A percentile compares a stretch with the other conserved stretches of the same genome.
These are phyloP conservation scores for Talaromyces rugulosus DNA, from an alignment of 2,329 filamentous ascomycete species.

Conservation along the genomic window DNA sequence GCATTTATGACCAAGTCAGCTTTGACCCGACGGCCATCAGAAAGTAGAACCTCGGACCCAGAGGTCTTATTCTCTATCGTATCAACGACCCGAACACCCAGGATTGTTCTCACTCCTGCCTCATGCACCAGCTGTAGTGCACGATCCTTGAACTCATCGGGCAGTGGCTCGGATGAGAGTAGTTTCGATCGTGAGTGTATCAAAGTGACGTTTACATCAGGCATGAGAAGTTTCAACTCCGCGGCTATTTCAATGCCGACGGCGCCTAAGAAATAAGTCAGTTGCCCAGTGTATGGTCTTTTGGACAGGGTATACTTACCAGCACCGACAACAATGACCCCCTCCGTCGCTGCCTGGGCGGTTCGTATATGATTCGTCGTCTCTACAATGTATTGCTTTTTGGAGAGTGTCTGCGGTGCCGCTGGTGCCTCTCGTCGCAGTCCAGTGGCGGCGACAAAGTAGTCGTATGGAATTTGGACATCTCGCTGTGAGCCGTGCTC, in stretches of 20 bases:
- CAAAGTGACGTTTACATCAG: slow-evolving; percentile 63
- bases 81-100: slow-evolving; percentile 55
- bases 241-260: slow-evolving; percentile 80
- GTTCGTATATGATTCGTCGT: slow-evolving; percentile 56
- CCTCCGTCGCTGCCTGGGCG: slow-evolving; percentile 50
- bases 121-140: slow-evolving; percentile 57
- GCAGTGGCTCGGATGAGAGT: slow-evolving; percentile 68
- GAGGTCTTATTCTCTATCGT: slow-evolving; percentile 22
- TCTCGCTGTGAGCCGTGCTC: neutral
- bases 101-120: slow-evolving; percentile 60
- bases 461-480: slow-evolving; percentile 57
- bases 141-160: slow-evolving; percentile 63
- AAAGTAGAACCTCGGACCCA: slow-evolving; percentile 49
- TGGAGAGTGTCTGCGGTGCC: slow-evolving; percentile 62
- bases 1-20: slow-evolving; percentile 67
- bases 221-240: slow-evolving; percentile 67
- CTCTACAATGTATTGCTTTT: slow-evolving; percentile 61
- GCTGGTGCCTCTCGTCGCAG: slow-evolving; percentile 67
- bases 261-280: slow-evolving; percentile 47
- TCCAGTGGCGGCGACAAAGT: slow-evolving; percentile 68
- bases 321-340: slow-evolving; percentile 70
- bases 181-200: slow-evolving; percentile 68
- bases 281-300: slow-evolving; percentile 9
- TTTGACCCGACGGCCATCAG: slow-evolving; percentile 55
- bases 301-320: slow-evolving; percentile 29